Evolutionary conservation across 345 rosid species (phyloP).

Genomic region (sweet orange (Citrus sinensis)): DVS_A1.0 CM039163.1:50015001-50015500

Average conservation of each 20-base stretch:
- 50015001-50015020: background rate
- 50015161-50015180: background rate
- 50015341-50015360: constrained; percentile 89
- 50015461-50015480: background rate
- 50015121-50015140: constrained; percentile 96
- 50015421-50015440: background rate
- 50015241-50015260: background rate
- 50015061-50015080: constrained; percentile 33
- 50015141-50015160: constrained; percentile 91
- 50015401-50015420: background rate
- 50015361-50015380: background rate
- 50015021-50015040: background rate
- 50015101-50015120: constrained; percentile 82
- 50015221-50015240: background rate
- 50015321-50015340: constrained; percentile 81
- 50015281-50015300: constrained; percentile 97
- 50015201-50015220: background rate
- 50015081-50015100: constrained; percentile 92
- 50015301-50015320: constrained; percentile 79
- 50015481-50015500: background rate
- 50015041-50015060: constrained; percentile 3
- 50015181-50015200: background rate
- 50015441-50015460: background rate
- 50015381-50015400: background rate
- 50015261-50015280: background rate